These are phyloP conservation scores for Periconia sp. DNA, from an alignment of 2,329 filamentous ascomycete genomes.

Conservation along the genomic window DNA sequence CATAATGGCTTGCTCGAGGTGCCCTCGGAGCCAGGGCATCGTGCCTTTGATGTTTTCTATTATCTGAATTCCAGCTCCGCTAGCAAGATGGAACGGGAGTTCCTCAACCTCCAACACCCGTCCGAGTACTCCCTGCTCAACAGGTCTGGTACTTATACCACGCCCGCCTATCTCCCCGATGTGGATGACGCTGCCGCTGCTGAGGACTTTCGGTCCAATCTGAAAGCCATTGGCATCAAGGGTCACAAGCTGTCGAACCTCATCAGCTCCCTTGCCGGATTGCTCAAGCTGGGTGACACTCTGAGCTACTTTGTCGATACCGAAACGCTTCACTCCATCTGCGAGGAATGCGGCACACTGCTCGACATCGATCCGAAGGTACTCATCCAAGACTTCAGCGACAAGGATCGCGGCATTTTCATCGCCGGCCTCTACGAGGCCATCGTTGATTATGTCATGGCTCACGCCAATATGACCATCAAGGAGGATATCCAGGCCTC, in stretches of 20 bases:
- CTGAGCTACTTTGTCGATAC: conserved; percentile 83
- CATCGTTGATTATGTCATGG: conserved; percentile 91
- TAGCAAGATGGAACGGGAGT: conserved; percentile 86
- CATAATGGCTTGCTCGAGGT: conserved; percentile 79
- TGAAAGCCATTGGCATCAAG: conserved; percentile 94
- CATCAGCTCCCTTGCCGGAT: conserved; percentile 81
- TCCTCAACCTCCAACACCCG: conserved; percentile 77
- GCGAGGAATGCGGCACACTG: conserved; percentile 86
- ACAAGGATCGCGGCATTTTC: conserved; percentile 80
- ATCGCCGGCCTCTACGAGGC: conserved; percentile 91
- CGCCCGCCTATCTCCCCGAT: conserved; percentile 87
- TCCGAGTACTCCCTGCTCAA: conserved; percentile 80
- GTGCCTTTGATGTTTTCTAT: conserved; percentile 98
- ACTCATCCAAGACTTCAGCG: conserved; percentile 77
- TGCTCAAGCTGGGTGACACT: conserved; percentile 91
- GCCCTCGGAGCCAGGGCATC: conserved; percentile 78
- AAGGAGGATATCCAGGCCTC: conserved; percentile 73
- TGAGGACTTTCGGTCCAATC: conserved; percentile 85
- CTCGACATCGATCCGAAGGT: conserved; percentile 87
- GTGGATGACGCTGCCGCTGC: conserved; percentile 91
- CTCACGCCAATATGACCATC: conserved; percentile 87
- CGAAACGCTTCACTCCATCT: conserved; percentile 82
- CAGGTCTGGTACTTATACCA: conserved; percentile 82
- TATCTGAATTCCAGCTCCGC: conserved; percentile 93
- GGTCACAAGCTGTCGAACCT: conserved; percentile 81